Conservation (phyloP, 192 early-diverging fungal genomes). For the Entomortierella beljakovae region DNA sequence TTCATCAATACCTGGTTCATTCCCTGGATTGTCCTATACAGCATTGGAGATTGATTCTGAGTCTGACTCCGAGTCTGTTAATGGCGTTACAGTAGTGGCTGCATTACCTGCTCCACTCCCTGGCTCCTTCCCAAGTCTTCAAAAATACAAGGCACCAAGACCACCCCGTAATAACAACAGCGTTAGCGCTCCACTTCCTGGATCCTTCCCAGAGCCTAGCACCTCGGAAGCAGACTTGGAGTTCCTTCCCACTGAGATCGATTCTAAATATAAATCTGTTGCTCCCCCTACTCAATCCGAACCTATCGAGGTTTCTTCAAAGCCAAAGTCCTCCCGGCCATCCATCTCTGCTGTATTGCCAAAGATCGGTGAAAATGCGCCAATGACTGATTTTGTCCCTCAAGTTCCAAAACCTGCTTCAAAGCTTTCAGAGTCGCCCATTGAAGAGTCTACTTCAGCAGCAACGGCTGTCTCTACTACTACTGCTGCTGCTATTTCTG, state of each 20-base stretch:
- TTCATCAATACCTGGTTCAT: conserved; percentile 3
- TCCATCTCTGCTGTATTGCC: too few species aligned
- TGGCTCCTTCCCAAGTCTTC: not conserved
- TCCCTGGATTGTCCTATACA: not conserved
- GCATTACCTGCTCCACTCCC: not conserved
- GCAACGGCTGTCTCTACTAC: too few species aligned
- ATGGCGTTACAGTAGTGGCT: not conserved
- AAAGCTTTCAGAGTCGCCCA: too few species aligned
- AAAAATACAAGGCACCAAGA: conserved; percentile 1
- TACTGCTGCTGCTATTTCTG: too few species aligned
- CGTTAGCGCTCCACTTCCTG: not conserved
- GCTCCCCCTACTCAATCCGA: too few species aligned
- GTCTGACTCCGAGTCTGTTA: not conserved
- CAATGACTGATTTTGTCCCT: too few species aligned
- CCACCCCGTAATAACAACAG: not conserved
- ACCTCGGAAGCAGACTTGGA: too few species aligned
- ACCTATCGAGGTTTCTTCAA: not conserved
- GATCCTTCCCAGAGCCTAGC: conserved; percentile 1
- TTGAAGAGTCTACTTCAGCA: too few species aligned
- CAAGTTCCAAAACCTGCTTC: too few species aligned
- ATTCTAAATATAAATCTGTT: too few species aligned
- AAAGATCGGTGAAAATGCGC: too few species aligned
- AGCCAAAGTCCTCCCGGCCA: not conserved
- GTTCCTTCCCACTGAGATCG: too few species aligned
- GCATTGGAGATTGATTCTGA: not conserved